Percentiles rank a stretch among this genome's conserved stretches.
phyloP scores from a whole-genome alignment of 306 rosid genomes.

The Sicyos baderoa region DNA sequence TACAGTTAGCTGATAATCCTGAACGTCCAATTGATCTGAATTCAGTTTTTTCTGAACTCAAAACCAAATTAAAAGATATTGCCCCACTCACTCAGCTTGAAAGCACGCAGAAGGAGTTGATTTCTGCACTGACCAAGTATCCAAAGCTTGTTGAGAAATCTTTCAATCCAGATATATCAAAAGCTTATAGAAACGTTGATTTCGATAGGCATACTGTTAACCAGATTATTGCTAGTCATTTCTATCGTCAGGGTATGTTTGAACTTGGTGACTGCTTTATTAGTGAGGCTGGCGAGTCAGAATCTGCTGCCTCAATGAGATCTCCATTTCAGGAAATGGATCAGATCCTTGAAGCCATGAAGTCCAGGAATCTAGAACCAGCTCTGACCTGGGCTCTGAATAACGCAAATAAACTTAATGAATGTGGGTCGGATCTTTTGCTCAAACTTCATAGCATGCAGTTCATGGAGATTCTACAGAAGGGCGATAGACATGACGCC shows the following conservation, averaged over 20 bases:
- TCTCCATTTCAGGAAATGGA: conserved; percentile 70
- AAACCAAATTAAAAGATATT: conserved; percentile 41
- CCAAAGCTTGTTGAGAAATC: conserved; percentile 69
- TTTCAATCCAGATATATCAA: conserved; percentile 78
- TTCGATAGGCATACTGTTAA: conserved; percentile 53
- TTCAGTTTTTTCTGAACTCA: conserved; percentile 48
- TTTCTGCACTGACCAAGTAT: conserved; percentile 62
- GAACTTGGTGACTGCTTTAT: conserved; percentile 71
- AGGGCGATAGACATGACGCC: conserved; percentile 54
- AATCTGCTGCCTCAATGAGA: conserved; percentile 49
- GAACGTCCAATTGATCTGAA: conserved; percentile 33
- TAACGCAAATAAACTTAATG: conserved; percentile 51
- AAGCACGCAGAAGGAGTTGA: conserved; percentile 71
- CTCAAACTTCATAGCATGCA: conserved; percentile 74
- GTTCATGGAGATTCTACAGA: conserved; percentile 52
- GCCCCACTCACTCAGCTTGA: conserved; percentile 60
- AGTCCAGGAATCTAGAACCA: conserved; percentile 53
- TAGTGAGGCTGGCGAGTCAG: conserved; percentile 51
- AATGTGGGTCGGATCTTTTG: conserved; percentile 58
- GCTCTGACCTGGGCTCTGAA: conserved; percentile 73
- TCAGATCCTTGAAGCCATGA: conserved; percentile 68
- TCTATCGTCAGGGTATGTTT: conserved; percentile 72
- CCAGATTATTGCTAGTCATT: conserved; percentile 70
- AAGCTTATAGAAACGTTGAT: conserved; percentile 72
- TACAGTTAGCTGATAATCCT: conserved; percentile 38